Evolutionary conservation across 2,329 filamentous ascomycete genomes (phyloP).

Genomic region (Ascochyta pisi): DNA sequence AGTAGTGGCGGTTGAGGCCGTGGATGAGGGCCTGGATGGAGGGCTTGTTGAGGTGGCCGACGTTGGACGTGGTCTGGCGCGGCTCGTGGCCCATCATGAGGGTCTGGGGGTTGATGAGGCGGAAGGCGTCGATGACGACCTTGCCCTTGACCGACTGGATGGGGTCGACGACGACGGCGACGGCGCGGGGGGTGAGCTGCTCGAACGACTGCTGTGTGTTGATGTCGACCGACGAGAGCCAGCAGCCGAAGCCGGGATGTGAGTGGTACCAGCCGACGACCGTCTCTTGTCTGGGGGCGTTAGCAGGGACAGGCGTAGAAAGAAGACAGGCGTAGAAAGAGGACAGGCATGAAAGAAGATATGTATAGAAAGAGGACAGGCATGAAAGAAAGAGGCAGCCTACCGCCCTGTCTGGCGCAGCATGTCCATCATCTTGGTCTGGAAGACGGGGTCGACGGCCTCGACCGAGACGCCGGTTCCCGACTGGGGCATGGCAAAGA

Average conservation of each 20-base stretch:
- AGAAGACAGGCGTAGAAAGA: not conserved
- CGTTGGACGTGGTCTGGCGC: constrained; percentile 94
- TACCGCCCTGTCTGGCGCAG: constrained; percentile 94
- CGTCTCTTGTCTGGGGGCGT: constrained; percentile 76
- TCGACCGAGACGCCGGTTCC: constrained; percentile 98
- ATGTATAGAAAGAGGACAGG: not conserved
- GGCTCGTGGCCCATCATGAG: constrained; percentile 98
- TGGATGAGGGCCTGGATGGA: constrained; percentile 99
- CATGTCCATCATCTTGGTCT: constrained; percentile 99
- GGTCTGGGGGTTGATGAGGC: constrained; percentile 96
- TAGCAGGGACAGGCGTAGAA: constrained; percentile 12
- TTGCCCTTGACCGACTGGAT: constrained; percentile 99
- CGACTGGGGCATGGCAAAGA: constrained; percentile 99
- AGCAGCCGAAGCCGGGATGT: constrained; percentile 98
- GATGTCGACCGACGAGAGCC: constrained; percentile 98
- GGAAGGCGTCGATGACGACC: constrained; percentile 98
- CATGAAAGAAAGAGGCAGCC: not conserved
- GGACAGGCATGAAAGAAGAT: too few species aligned
- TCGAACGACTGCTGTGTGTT: constrained; percentile 99
- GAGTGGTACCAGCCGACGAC: constrained; percentile 99
- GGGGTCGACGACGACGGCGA: constrained; percentile 96
- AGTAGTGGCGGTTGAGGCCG: constrained; percentile 97
- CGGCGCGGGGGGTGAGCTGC: constrained; percentile 93
- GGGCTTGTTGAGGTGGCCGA: constrained; percentile 98
- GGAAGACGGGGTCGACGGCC: constrained; percentile 97